Evolutionary conservation across 1,284 basidiomycete species (phyloP).

Genomic region (Cutaneotrichosporon sp.): DNA sequence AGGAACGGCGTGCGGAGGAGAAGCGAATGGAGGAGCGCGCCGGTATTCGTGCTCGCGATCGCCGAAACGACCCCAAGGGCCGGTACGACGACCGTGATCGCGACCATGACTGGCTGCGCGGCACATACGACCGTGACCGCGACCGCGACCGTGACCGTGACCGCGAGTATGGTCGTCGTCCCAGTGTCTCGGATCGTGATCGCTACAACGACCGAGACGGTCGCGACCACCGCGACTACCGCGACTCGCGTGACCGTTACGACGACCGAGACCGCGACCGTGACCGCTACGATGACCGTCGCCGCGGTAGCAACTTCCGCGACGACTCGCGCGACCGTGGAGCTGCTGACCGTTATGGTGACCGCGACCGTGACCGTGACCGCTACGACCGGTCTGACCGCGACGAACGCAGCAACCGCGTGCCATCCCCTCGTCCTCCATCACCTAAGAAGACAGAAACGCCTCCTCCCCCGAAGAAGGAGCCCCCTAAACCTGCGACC

Average conservation of each 20-base stretch:
- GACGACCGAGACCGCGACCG: constrained; percentile 27
- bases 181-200: constrained; percentile 9
- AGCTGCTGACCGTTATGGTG: not conserved
- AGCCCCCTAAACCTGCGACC: constrained; percentile 39
- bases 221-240: constrained; percentile 5
- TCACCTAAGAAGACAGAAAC: constrained; percentile 1
- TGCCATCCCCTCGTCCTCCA: not conserved
- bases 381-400: constrained; percentile 24
- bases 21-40: constrained; percentile 72
- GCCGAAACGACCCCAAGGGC: constrained; percentile 74
- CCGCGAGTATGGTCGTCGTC: constrained; percentile 20
- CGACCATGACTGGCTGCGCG: constrained; percentile 44
- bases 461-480: not conserved
- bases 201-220: constrained; percentile 45
- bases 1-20: constrained; percentile 72
- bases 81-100: constrained; percentile 56
- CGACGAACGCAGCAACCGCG: constrained; percentile 1
- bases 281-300: constrained; percentile 24
- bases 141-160: constrained; percentile 45
- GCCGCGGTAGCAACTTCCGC: constrained; percentile 44
- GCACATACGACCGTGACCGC: constrained; percentile 48
- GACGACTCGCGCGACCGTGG: constrained; percentile 29
- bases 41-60: constrained; percentile 73
- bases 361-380: constrained; percentile 36
- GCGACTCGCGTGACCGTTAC: constrained; percentile 28